Base-by-base conservation (phyloP, 352 stramenopile species). In the Phytophthora aleatoria region DNA sequence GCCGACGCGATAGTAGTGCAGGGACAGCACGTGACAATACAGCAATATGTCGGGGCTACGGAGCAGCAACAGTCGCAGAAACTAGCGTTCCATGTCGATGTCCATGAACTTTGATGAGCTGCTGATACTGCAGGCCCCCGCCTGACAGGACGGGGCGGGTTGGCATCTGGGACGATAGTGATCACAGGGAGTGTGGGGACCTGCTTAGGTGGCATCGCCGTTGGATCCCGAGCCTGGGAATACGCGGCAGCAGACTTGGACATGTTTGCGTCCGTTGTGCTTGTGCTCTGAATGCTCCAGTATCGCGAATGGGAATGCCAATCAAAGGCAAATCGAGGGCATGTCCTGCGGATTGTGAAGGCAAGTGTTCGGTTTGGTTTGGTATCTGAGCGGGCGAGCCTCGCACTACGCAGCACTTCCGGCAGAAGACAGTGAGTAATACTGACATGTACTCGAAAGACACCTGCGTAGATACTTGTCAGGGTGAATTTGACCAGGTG, bases 1-100 rank as follows among this genome's bases (percentile, higher is more conserved):
- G 82, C 56, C 33, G 69, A 72, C 15, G 76, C 76, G 15, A 72
- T 68, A 15, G 76, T 76, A 24, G 74, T 74, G 62, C 76, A 85
- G 27, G 76, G 76, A 41, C 76, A 85, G 31, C 69, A 76, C 16
- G 59, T 66, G 24, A 79, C 51, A 43, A 67, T 48, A 42, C 78
- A 78, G 67, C 63, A 78, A 54, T 73, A 75, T 16, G 63, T 81
- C 11, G 74, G 67, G 4, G 65, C 63, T 13, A 68, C 58, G 10
- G 69, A 67, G 36, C 57, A 67, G 50, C 73, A 76, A 49, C 67
- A 73, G 24, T 66, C 67, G 35, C 50, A 76, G 7, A 85, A 69
- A 20, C 44, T 50, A 0, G 65, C 16, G 10, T 58, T 67, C 73
- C 76, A 81, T 5, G 44, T 59, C 44, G 50, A 57, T 20, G 15